Base-by-base conservation (phyloP, 768 basidiomycete species). In the Hericium erinaceus region DNA sequence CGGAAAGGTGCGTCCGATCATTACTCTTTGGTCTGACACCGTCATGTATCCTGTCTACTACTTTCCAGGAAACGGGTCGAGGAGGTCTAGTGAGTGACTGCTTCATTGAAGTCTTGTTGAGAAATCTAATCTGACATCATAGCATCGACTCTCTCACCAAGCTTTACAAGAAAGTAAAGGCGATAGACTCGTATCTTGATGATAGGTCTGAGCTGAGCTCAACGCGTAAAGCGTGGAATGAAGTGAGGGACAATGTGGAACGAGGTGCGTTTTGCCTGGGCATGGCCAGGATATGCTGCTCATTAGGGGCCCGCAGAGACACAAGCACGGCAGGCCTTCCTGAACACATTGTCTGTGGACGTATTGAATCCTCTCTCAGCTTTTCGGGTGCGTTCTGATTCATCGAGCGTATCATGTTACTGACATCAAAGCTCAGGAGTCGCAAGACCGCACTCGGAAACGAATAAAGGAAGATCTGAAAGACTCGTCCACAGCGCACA, bases 381-480 rank as follows among this genome's bases (percentile, higher is more conserved):
- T 38, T 70, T 95, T 49, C 91, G 85, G 78, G 91, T 83, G 63
- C 54, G 66, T 58, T 20, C 48, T 22, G 20, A 13, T 20, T 10
- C 44, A 49, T 59, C 26, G 44, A 57, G 22, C 55, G 48, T 38
- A 15, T 6, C 16, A 13, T 46, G 39, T 48, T 16, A 24, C 41
- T 39, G 46, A 22, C 38, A 49, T 15, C 33, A 13, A 22, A 12
- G 40, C 15, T n/a, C 18, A 93, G 91, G 92, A 95, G 64, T 87
- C 86, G 11, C 93, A 95, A 74, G 90, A 92, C 55, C 82, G 94
- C 39, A 95, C 92, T n/a, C 80, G 90, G 50, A 90, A 91, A 67
- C 84, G 91, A 26, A 87, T 97, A 69, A 92, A 89, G 68, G 93
- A 95, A 66, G 93, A 95, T 67, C 70, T 95, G 56, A 93, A 92